Base-by-base conservation (phyloP, 2,329 filamentous ascomycete species). In the Lecanosticta acicola region DNA sequence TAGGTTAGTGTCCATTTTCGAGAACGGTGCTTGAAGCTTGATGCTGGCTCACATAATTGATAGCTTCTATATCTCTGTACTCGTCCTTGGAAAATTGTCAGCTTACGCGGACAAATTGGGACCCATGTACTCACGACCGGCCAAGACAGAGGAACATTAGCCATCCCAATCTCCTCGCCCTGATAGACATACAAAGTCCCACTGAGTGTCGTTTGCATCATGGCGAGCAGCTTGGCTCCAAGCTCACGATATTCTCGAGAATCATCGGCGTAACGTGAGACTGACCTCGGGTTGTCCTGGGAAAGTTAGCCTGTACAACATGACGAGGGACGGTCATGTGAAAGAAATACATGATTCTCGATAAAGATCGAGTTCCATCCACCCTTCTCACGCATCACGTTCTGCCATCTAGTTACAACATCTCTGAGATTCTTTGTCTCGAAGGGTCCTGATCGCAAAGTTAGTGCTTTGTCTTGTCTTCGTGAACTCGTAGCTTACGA, bases 181-280 rank as follows among this genome's bases (percentile, higher is more conserved):
- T 76, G 72, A 54, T 74, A 75, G 41, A 76, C 69, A 54, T 72
- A 74, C 3, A 72, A 53, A 0, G 74, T 77, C n/a, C 74, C 74
- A n/a, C 59, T 61, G 7, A 74, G 61, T 0, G 69, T 71, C 18
- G 66, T 67, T 56, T 70, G 65, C 70, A 74, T 76, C 48, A 71
- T 57, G 4, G 69, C 69, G 19, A 71, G 64, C 53, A 74, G 64
- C 54, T 72, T 78, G 39, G 66, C 71, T 51, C 66, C 69, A 45
- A 71, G 62, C 53, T 71, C 69, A 21, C 69, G 67, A 53, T 65
- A 70, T 54, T 66, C 57, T 34, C 74, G 71, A 9, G 63, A 66
- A 54, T 77, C 75, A 32, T 70, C 70, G 3, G 66, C 67, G 56
- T 71, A 76, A 36, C 73, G 69, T 4, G 66, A 68, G 20, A 78